Evolutionary conservation across 1,284 basidiomycete genomes (phyloP), one percentile per base, ranked within the genome.

Genomic region (Tilletia indica): DNA sequence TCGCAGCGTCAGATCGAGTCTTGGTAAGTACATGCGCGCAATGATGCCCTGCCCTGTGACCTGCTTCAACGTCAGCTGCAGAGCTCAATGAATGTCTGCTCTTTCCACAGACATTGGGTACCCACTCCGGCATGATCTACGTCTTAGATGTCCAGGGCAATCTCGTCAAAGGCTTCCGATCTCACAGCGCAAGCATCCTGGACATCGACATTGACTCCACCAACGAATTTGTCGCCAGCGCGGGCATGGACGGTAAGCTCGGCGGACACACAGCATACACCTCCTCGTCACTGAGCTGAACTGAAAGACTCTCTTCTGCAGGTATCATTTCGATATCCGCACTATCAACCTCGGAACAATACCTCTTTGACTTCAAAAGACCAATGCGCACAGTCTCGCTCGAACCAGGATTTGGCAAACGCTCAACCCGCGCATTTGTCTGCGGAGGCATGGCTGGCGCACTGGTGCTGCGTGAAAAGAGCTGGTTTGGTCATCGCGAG

Each of bases 401-500:
- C 69, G 96, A 98, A 81, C 97, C 97, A 2, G 89, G 91, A 73
- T 99, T 97, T 76, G 90, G 91, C 1, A 92, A 92, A 84, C 90
- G 89, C 68, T 88, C 88, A 42, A 89, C 91, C 4, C 89, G 94
- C n/a, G 89, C 92, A 0, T 92, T 97, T 78, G 92, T 97, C 3
- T 95, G 92, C 72, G 97, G 96, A 56, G 97, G 97, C 4, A 89
- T 97, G 89, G 91, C 93, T 0, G 96, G 97, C 3, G 90, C 89
- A 49, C 87, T 99, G 36, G 87, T 93, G 14, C 83, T 96, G 75
- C 90, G 93, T 76, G 96, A 99, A 86, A 98, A 97, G 84, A 93
- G 94, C 9, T 98, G 96, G 95, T 87, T 98, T 2, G 95, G 96
- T 0, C 93, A 97, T 82, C 95, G 92, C 79, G 94, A 97, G 85